Evolutionary conservation across 768 basidiomycete genomes (phyloP).

Genomic region (Mycena alexandri): DNA sequence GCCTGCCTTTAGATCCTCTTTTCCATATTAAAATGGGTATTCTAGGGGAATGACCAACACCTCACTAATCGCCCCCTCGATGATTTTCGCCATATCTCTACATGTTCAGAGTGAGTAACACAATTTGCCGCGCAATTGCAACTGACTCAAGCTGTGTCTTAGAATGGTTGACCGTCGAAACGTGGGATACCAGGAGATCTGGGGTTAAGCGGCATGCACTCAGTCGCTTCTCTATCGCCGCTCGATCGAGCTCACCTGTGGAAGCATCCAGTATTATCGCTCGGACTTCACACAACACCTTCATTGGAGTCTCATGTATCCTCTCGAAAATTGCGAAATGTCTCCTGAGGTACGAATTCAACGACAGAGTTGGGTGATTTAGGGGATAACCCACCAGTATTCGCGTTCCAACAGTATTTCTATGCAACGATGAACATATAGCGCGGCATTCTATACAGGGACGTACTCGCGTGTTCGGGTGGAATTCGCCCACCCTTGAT

Average conservation of each 20-base stretch:
- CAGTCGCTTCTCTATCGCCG: neutral
- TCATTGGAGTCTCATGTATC: neutral
- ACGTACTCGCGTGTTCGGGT: conserved; percentile 7
- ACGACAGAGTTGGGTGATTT: neutral
- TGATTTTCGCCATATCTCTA: neutral
- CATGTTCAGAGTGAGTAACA: neutral
- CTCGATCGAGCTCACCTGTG: neutral
- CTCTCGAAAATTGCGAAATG: conserved; percentile 20
- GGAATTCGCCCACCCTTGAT: conserved; percentile 4
- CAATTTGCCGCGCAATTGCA: neutral
- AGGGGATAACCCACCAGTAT: conserved; percentile 6
- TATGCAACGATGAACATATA: neutral
- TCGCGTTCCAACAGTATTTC: conserved; percentile 2
- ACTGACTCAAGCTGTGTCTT: conserved; percentile 5
- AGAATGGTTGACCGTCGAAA: conserved; percentile 8
- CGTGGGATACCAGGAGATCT: neutral
- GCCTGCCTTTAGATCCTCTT: conserved; percentile 5
- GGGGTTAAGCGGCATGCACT: neutral
- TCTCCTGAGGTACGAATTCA: conserved; percentile 16
- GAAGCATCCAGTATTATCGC: neutral
- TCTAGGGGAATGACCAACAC: neutral
- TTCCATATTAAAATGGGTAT: no score
- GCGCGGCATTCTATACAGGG: neutral
- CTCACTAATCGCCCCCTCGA: neutral
- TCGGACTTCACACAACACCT: conserved; percentile 7